Evolutionary conservation across 805 yeast genomes (phyloP).

Genomic region (Brettanomyces anomalus): DNA sequence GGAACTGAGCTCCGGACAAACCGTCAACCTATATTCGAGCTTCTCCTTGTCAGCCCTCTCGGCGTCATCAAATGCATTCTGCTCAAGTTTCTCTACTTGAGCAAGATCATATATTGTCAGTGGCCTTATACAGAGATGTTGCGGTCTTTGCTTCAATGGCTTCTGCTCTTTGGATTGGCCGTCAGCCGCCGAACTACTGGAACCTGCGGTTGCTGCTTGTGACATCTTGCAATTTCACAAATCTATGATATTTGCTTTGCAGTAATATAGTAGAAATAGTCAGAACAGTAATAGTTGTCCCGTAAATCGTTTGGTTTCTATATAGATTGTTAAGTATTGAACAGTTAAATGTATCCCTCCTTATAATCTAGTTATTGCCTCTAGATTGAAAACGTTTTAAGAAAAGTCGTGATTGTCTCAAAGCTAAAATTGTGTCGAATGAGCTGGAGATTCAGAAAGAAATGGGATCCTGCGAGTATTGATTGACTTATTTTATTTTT

Average conservation of each 20-base stretch:
- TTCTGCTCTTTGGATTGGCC: neutral
- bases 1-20: conserved; percentile 84
- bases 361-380: too few species aligned
- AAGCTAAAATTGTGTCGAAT: too few species aligned
- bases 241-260: neutral
- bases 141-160: conserved; percentile 29
- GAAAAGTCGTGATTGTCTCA: too few species aligned
- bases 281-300: too few species aligned
- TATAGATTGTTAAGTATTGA: too few species aligned
- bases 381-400: too few species aligned
- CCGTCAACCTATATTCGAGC: conserved; percentile 57
- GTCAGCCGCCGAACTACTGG: neutral
- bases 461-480: too few species aligned
- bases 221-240: neutral
- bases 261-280: too few species aligned
- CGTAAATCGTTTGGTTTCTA: too few species aligned
- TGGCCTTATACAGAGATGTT: conserved; percentile 66
- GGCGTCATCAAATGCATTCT: conserved; percentile 53
- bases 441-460: too few species aligned
- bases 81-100: conserved; percentile 54
- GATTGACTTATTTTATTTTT: too few species aligned
- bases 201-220: neutral
- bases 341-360: too few species aligned
- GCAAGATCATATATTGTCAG: conserved; percentile 65
- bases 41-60: conserved; percentile 66